Evolutionary conservation across 2,329 filamentous ascomycete genomes (phyloP), one percentile per base, ranked within the genome.

Genomic region (Penicillium sp.): DNA sequence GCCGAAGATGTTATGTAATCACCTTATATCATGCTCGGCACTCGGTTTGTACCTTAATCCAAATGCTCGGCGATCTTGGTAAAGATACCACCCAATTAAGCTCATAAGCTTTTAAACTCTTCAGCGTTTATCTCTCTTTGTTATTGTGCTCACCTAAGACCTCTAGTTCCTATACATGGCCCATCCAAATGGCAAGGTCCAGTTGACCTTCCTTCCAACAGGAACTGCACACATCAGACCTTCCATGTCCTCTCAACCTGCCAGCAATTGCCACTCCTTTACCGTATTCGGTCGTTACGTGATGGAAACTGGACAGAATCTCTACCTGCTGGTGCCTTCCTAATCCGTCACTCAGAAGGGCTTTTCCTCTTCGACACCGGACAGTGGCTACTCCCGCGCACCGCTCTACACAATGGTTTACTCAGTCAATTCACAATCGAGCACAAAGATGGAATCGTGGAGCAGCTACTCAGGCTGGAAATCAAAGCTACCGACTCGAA

Each of bases 321-420:
- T 24, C 24, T 24, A 24, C 24, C 24, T 24, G 24, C 5, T 5
- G 24, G 24, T 24, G 24, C 5, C 24, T 24, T 24, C 24, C 5
- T 24, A 5, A 24, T 24, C 24, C 24, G 24, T 24, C 24, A 24
- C 24, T 5, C 24, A 24, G 24, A 24, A 24, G 24, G 24, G 24
- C 24, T 24, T 24, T 24, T 24, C 24, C 24, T 24, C 24, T 24
- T 24, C 24, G 24, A 24, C 24, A 24, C 24, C 24, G 24, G 24
- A 24, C 24, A 24, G 24, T 24, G 59, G 63, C 10, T 69, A 66
- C 63, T 68, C 37, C 64, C 66, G 7, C 47, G 47, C n/a, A 56
- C 61, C 47, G 60, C 57, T 39, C 14, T 55, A 19, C 39, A 55
- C 39, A 56, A 51, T 14, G 24, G 49, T 11, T 11, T 55, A 2